Conservation (phyloP, 139 green algal species). For the Mesotaenium endlicherianum region DNA sequence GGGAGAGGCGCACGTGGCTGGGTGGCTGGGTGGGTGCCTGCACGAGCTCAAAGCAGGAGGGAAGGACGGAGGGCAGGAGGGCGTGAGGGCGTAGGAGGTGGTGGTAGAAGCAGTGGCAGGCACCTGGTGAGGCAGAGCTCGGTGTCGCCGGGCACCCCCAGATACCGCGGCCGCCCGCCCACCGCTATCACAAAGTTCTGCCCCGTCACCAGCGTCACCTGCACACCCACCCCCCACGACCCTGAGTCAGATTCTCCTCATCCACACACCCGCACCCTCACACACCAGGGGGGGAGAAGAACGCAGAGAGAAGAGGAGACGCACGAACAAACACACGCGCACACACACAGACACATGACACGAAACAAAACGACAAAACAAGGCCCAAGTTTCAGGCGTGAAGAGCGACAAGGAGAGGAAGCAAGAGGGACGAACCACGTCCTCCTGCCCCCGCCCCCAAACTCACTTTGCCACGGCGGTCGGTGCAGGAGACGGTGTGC, state of each 20-base stretch:
- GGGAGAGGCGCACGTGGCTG: too few relatives aligned
- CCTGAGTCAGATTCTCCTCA: too few relatives aligned
- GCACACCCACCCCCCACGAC: too few relatives aligned
- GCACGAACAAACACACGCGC: too few relatives aligned
- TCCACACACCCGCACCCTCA: too few relatives aligned
- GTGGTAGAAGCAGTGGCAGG: not conserved
- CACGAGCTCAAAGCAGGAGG: not conserved
- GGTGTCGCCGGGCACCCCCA: slow-evolving; percentile 56
- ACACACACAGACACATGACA: too few relatives aligned
- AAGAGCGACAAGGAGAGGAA: too few relatives aligned
- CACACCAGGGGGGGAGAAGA: too few relatives aligned
- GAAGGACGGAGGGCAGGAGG: not conserved
- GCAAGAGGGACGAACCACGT: too few relatives aligned
- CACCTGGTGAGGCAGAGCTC: slow-evolving; percentile 60
- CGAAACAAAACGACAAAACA: too few relatives aligned
- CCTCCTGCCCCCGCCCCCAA: not conserved
- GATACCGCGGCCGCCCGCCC: slow-evolving; percentile 62
- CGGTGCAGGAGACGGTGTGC: slow-evolving; percentile 56
- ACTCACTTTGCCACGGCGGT: slow-evolving; percentile 49
- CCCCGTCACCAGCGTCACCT: slow-evolving; percentile 19
- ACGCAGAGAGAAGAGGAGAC: too few relatives aligned
- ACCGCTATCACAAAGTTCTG: slow-evolving; percentile 59
- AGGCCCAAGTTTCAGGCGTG: too few relatives aligned
- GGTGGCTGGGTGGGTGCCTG: not conserved
- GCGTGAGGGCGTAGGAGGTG: not conserved